These are phyloP conservation scores for Cyclotella kingstonii DNA, from an alignment of 108 stramenopile species.

Conservation along the genomic window DNA sequence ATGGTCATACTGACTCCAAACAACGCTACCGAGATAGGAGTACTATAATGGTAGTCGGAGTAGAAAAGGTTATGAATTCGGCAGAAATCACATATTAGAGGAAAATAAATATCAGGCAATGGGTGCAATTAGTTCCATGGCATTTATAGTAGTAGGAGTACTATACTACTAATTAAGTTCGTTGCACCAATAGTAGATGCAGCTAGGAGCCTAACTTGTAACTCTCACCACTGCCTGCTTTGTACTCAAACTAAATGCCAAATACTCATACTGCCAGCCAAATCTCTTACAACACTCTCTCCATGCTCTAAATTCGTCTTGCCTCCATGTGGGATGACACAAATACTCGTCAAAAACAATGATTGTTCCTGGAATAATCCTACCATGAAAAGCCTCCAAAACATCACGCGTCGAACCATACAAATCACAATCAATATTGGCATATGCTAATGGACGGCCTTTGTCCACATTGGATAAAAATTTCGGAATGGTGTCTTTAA, in stretches of 20 bases:
- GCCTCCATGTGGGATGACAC: conserved; percentile 82
- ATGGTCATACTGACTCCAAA: too few relatives aligned
- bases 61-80: too few relatives aligned
- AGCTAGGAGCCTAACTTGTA: conserved; percentile 51
- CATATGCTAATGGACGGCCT: conserved; percentile 66
- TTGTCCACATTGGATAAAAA: conserved; percentile 60
- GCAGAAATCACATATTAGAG: too few relatives aligned
- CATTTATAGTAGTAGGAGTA: too few relatives aligned
- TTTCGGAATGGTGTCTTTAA: conserved; percentile 69
- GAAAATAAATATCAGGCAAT: too few relatives aligned
- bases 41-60: too few relatives aligned
- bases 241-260: conserved; percentile 76
- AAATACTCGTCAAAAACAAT: conserved; percentile 85
- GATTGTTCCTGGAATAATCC: conserved; percentile 76
- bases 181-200: too few relatives aligned
- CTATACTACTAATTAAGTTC: too few relatives aligned
- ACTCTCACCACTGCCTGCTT: conserved; percentile 82
- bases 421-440: conserved; percentile 88
- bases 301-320: conserved; percentile 86
- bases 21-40: too few relatives aligned
- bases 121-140: too few relatives aligned
- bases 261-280: conserved; percentile 87
- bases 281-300: conserved; percentile 85
- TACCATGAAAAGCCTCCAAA: conserved; percentile 73
- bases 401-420: conserved; percentile 77